Evolutionary conservation across 805 yeast genomes (phyloP).

Genomic region (Saturnispora ahearnii): DNA sequence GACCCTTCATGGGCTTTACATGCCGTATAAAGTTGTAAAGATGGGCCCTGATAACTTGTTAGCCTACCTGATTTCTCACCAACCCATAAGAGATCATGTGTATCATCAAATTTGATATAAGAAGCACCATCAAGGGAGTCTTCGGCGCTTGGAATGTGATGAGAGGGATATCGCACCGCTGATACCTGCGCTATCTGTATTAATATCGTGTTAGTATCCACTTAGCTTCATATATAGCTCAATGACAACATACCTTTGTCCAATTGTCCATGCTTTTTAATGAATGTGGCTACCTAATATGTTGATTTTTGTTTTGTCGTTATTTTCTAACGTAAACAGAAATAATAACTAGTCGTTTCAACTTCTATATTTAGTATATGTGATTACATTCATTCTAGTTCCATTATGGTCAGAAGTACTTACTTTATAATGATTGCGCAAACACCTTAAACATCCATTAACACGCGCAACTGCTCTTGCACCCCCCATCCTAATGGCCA

Average conservation of each 20-base stretch:
- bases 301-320: neutral
- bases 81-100: constrained; percentile 76
- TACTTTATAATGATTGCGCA: neutral
- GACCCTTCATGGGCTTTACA: constrained; percentile 43
- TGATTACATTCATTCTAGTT: neutral
- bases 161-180: constrained; percentile 17
- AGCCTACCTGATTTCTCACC: constrained; percentile 59
- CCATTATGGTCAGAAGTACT: neutral
- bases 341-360: neutral
- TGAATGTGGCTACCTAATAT: neutral
- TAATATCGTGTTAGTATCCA: neutral
- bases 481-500: neutral
- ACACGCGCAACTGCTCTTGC: neutral
- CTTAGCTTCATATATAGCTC: too few species aligned
- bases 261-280: constrained; percentile 10
- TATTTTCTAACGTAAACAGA: neutral
- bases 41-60: constrained; percentile 36
- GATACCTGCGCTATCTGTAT: constrained; percentile 5
- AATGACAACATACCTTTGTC: constrained; percentile 6
- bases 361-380: neutral
- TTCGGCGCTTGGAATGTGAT: constrained; percentile 12
- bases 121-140: constrained; percentile 20
- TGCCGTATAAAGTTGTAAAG: constrained; percentile 48
- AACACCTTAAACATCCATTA: neutral
- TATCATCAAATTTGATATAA: constrained; percentile 50